These are phyloP conservation scores for Coprinopsis marcescibilis DNA, from an alignment of 768 basidiomycete species.

Conservation along the genomic window DNA sequence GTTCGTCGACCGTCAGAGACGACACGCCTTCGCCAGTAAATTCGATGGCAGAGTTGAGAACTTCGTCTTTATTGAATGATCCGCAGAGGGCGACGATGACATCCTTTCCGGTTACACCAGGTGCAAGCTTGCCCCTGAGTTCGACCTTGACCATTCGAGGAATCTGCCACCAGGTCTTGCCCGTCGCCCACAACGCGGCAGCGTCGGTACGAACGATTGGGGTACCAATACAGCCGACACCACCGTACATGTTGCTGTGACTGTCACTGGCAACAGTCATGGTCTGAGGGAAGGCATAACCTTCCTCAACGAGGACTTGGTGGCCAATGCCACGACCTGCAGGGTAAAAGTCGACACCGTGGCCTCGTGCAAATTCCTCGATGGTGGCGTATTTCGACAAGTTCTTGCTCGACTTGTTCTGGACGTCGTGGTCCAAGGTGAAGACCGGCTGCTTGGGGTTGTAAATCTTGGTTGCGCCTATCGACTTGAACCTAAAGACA, in stretches of 20 bases:
- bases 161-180: constrained; percentile 99
- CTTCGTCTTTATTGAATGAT: constrained; percentile 93
- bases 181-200: constrained; percentile 95
- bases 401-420: constrained; percentile 90
- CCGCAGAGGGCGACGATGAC: constrained; percentile 97
- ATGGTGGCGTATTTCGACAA: constrained; percentile 88
- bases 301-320: constrained; percentile 96
- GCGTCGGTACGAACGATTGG: constrained; percentile 96
- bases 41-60: constrained; percentile 94
- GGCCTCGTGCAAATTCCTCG: constrained; percentile 80
- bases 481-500: constrained; percentile 77
- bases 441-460: constrained; percentile 86
- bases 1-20: constrained; percentile 79
- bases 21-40: constrained; percentile 87
- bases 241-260: constrained; percentile 99
- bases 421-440: constrained; percentile 97
- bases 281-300: constrained; percentile 94
- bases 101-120: constrained; percentile 96
- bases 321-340: constrained; percentile 98
- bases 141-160: constrained; percentile 96
- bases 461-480: constrained; percentile 81
- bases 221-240: constrained; percentile 94
- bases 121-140: constrained; percentile 70
- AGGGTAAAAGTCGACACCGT: constrained; percentile 92
- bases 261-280: constrained; percentile 96